Conservation (phyloP, 2,329 filamentous ascomycete species). For the Anthostomella pinea region DNA sequence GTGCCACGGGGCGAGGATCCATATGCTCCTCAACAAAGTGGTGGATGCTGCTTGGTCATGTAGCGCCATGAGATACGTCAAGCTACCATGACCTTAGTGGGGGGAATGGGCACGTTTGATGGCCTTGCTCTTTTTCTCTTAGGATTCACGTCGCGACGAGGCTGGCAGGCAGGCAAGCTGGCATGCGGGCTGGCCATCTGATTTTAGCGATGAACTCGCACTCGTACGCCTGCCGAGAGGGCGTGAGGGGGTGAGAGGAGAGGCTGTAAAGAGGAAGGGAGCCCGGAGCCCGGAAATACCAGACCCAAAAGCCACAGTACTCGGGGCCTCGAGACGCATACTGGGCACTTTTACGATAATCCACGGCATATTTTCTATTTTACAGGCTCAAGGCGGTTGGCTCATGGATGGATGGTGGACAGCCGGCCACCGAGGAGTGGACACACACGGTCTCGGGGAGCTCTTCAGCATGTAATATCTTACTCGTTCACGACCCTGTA, state of each 20-base stretch:
- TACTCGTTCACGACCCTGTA: conserved; percentile 39
- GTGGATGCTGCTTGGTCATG: conserved; percentile 95
- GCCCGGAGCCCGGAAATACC: no score
- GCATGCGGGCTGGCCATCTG: conserved; percentile 22
- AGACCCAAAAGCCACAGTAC: conserved; percentile 20
- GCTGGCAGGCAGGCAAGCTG: no score
- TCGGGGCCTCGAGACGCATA: conserved; percentile 20
- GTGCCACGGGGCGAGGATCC: conserved; percentile 95
- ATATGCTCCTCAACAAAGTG: conserved; percentile 93
- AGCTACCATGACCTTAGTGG: conserved; percentile 12
- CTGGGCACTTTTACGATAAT: conserved; percentile 32
- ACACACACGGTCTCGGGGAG: conserved; percentile 31
- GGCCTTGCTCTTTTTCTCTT: conserved; percentile 11
- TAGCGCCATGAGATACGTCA: conserved; percentile 41
- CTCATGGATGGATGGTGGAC: no score
- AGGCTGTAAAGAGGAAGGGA: conserved; percentile 11
- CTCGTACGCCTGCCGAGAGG: conserved; percentile 6
- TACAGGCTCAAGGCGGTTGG: conserved; percentile 23
- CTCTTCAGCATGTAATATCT: conserved; percentile 50
- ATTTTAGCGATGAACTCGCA: conserved; percentile 15
- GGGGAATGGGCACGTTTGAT: conserved; percentile 7
- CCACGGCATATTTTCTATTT: conserved; percentile 28
- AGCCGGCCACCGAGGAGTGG: conserved; percentile 22
- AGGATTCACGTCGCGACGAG: conserved; percentile 24
- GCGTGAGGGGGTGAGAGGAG: conserved; percentile 5